These are phyloP conservation scores for Holtermanniella nyarrowii DNA, from an alignment of 768 basidiomycete genomes.

Conservation along the genomic window DNA sequence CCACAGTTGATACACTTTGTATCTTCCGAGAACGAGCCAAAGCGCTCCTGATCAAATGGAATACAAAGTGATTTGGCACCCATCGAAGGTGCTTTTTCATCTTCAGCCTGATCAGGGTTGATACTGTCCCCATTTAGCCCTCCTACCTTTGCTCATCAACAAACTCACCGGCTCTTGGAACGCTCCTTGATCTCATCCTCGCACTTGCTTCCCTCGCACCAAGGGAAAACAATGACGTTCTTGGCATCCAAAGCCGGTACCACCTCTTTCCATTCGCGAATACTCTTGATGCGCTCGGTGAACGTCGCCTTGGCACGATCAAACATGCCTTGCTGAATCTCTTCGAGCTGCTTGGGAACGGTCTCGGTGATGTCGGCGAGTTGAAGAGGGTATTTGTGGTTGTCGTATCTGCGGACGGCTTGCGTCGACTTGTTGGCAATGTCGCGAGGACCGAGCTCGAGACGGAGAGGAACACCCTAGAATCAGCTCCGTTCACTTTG, in stretches of 20 bases:
- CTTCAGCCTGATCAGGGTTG: slow-evolving; percentile 69
- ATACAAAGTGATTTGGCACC: slow-evolving; percentile 96
- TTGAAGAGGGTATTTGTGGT: slow-evolving; percentile 52
- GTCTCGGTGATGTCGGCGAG: slow-evolving; percentile 47
- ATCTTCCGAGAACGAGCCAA: slow-evolving; percentile 62
- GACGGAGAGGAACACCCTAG: slow-evolving; percentile 89
- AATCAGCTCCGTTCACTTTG: background rate
- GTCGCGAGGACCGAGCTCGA: slow-evolving; percentile 93
- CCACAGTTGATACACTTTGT: slow-evolving; percentile 87
- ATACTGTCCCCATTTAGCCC: slow-evolving; percentile 10
- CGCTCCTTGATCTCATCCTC: slow-evolving; percentile 98
- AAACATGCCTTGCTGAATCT: slow-evolving; percentile 86
- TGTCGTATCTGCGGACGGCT: slow-evolving; percentile 75
- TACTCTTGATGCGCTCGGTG: slow-evolving; percentile 57
- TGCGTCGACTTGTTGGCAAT: slow-evolving; percentile 60
- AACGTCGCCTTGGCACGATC: slow-evolving; percentile 62
- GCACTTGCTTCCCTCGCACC: slow-evolving; percentile 87
- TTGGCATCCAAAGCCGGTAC: slow-evolving; percentile 85
- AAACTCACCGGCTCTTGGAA: slow-evolving; percentile 65
- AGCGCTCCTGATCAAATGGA: slow-evolving; percentile 83
- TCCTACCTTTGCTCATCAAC: slow-evolving; percentile 7
- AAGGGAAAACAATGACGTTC: slow-evolving; percentile 77
- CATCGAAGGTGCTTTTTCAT: slow-evolving; percentile 91
- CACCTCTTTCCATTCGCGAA: slow-evolving; percentile 83
- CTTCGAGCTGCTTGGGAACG: slow-evolving; percentile 61